phyloP scores from a whole-genome alignment of 805 yeast genomes.

The Brettanomyces anomalus region DNA sequence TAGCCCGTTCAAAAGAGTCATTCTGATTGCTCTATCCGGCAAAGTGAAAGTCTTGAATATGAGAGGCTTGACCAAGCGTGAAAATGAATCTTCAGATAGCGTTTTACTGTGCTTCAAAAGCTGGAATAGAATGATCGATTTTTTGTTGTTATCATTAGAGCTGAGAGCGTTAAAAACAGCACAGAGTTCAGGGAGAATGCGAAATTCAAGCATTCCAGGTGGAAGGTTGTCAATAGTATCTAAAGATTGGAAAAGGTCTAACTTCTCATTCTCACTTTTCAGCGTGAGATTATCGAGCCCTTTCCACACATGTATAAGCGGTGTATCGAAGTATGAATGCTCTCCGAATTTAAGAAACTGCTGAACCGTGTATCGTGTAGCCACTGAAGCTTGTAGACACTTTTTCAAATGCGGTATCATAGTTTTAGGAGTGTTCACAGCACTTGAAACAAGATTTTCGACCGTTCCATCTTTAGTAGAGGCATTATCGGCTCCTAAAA shows the following conservation, averaged over 20 bases:
- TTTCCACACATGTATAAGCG: slow-evolving; percentile 42
- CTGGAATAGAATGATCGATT: slow-evolving; percentile 29
- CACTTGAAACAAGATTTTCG: not conserved
- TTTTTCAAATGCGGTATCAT: slow-evolving; percentile 30
- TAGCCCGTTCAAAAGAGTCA: slow-evolving; percentile 57
- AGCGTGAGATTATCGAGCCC: slow-evolving; percentile 49
- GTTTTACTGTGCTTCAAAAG: slow-evolving; percentile 27
- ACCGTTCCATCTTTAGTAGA: slow-evolving; percentile 7
- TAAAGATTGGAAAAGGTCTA: slow-evolving; percentile 33
- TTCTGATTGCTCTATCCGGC: slow-evolving; percentile 70
- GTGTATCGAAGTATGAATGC: slow-evolving; percentile 30
- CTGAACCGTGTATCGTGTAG: slow-evolving; percentile 31
- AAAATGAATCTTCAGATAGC: slow-evolving; percentile 27
- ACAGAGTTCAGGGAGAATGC: slow-evolving; percentile 64
- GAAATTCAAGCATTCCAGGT: slow-evolving; percentile 45
- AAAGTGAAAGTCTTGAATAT: slow-evolving; percentile 54
- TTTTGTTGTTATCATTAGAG: slow-evolving; percentile 15
- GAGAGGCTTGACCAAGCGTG: slow-evolving; percentile 44
- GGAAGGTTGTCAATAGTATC: slow-evolving; percentile 32
- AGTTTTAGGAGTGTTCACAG: slow-evolving; percentile 26
- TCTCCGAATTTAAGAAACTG: slow-evolving; percentile 27
- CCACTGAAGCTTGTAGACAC: slow-evolving; percentile 28
- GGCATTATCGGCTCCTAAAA: slow-evolving; percentile 24
- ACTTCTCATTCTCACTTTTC: slow-evolving; percentile 43
- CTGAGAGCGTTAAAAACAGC: slow-evolving; percentile 28